phyloP scores from a whole-genome alignment of 2,329 filamentous ascomycete genomes.

The Monilinia fructigena region DNA sequence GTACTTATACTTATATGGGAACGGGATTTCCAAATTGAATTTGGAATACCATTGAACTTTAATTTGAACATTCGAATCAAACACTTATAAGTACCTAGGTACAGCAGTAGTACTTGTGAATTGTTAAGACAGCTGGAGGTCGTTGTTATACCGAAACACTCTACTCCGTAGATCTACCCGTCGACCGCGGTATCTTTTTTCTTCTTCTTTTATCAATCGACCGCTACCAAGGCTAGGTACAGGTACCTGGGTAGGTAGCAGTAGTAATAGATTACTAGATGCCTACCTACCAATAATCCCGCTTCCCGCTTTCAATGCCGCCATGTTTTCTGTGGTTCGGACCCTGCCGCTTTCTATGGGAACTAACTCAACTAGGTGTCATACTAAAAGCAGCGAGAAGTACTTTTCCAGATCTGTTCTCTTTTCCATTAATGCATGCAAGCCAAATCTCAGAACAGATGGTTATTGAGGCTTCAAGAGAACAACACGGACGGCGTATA shows the following conservation, averaged over 20 bases:
- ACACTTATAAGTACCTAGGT: no score
- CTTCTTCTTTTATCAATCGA: background rate
- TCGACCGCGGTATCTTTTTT: conserved; percentile 13
- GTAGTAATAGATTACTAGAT: no score
- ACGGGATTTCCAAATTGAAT: background rate
- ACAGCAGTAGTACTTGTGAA: no score
- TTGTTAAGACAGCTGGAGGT: no score
- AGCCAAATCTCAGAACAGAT: no score
- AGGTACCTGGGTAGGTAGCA: no score
- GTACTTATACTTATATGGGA: background rate
- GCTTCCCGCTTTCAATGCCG: background rate
- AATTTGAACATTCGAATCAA: conserved; percentile 1
- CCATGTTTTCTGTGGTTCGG: background rate
- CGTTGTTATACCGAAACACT: no score
- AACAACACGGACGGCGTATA: no score
- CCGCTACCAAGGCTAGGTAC: background rate
- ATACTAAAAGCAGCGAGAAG: background rate
- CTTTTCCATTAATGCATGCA: no score
- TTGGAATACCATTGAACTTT: background rate
- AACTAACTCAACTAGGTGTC: background rate
- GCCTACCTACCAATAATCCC: no score
- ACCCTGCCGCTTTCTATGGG: conserved; percentile 9
- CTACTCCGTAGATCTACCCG: background rate
- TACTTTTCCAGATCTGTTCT: background rate
- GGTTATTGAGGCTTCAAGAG: no score